These are phyloP conservation scores for Eucalyptus tenuipes DNA, from an alignment of 345 rosid genomes.

Conservation along the genomic window DNA sequence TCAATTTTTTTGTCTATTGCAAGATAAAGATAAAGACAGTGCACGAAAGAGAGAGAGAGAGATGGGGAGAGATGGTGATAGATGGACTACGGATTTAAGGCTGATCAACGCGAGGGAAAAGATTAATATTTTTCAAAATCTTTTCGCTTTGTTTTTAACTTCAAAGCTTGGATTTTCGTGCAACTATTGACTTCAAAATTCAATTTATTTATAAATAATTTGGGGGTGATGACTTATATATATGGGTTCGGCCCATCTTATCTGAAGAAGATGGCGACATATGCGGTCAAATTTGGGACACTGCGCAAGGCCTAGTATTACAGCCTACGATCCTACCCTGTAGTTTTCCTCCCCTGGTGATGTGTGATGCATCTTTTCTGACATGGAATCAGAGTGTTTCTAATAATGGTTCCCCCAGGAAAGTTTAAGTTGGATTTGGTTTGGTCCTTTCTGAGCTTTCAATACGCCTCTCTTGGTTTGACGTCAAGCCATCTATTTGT, in stretches of 20 bases:
- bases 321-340: not conserved
- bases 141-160: not conserved
- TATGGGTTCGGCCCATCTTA: not conserved
- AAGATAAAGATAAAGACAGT: not conserved
- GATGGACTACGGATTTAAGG: not conserved
- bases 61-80: not conserved
- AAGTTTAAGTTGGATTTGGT: not conserved
- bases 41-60: not conserved
- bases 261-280: not conserved
- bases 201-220: not conserved
- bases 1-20: not conserved
- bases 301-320: not conserved
- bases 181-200: not conserved
- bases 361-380: not conserved
- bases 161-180: not conserved
- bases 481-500: not conserved
- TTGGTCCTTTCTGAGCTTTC: not conserved
- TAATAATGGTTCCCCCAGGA: not conserved
- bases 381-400: not conserved
- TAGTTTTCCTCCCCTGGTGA: not conserved
- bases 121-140: not conserved
- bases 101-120: not conserved
- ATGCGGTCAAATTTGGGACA: not conserved
- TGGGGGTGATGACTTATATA: not conserved
- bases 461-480: not conserved